Evolutionary conservation across 2,329 filamentous ascomycete genomes (phyloP).

Genomic region (Aaosphaeria arxii): DNA sequence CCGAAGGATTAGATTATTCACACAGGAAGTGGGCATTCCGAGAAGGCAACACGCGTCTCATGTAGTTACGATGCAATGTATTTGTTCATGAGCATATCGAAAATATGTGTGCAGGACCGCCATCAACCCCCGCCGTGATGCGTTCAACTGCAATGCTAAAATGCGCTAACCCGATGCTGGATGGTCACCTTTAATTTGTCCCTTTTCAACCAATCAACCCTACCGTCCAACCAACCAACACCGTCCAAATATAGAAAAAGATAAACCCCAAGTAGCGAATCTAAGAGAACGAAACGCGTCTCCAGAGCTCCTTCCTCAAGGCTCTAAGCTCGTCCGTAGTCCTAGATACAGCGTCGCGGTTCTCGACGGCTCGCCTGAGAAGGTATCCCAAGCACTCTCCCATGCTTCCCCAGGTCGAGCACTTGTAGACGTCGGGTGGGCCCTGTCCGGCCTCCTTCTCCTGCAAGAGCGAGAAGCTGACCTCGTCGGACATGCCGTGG

Average conservation of each 20-base stretch:
- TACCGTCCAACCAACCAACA: background rate
- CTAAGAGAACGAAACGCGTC: slow-evolving; percentile 8
- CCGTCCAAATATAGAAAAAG: background rate
- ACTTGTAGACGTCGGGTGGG: slow-evolving; percentile 53
- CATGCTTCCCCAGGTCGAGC: slow-evolving; percentile 56
- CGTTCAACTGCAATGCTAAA: too few species aligned
- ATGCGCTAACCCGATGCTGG: too few species aligned
- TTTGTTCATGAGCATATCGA: too few species aligned
- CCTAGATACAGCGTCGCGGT: slow-evolving; percentile 57
- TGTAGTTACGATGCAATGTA: too few species aligned
- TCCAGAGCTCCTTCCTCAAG: slow-evolving; percentile 20
- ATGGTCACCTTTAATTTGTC: too few species aligned
- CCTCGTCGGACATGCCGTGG: slow-evolving; percentile 94
- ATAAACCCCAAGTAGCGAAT: too few species aligned
- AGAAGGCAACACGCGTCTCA: too few species aligned
- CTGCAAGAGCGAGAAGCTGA: slow-evolving; percentile 55
- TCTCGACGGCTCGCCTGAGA: slow-evolving; percentile 56
- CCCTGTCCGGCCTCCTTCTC: slow-evolving; percentile 26
- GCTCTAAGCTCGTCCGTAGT: slow-evolving; percentile 29
- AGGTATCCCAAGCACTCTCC: slow-evolving; percentile 78
- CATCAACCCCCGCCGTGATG: too few species aligned
- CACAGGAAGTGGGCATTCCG: too few species aligned
- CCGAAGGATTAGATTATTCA: too few species aligned
- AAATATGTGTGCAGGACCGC: too few species aligned
- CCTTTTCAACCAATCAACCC: background rate